These are phyloP conservation scores for Passalora sequoiae DNA, from an alignment of 2,329 filamentous ascomycete genomes.

Conservation along the genomic window DNA sequence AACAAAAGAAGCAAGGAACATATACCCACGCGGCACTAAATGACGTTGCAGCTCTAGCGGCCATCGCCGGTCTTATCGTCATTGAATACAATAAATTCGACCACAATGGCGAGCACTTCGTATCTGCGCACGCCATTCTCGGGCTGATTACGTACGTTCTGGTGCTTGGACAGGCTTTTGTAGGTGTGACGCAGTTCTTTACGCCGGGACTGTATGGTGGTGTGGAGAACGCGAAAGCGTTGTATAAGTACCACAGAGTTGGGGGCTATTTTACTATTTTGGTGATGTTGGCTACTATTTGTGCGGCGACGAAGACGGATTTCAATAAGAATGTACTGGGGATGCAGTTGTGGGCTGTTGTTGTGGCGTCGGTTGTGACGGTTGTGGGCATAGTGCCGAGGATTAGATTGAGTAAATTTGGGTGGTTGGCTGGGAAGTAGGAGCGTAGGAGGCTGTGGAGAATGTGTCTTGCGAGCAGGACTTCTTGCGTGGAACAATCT, in stretches of 20 bases:
- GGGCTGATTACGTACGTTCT: conserved; percentile 70
- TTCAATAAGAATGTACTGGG: conserved; percentile 65
- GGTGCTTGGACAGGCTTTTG: conserved; percentile 65
- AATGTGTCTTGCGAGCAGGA: neutral
- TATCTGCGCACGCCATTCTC: conserved; percentile 73
- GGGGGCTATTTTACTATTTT: conserved; percentile 69
- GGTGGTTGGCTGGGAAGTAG: conserved; percentile 43
- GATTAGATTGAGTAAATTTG: conserved; percentile 77
- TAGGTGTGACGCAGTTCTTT: conserved; percentile 81
- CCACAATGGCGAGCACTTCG: conserved; percentile 65
- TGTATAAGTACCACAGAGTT: conserved; percentile 86
- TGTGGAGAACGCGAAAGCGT: conserved; percentile 68
- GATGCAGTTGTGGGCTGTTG: conserved; percentile 70
- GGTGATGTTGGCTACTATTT: conserved; percentile 67
- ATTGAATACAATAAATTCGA: conserved; percentile 81
- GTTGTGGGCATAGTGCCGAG: conserved; percentile 69
- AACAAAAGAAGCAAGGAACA: conserved; percentile 64
- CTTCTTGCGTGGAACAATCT: no score
- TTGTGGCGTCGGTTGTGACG: conserved; percentile 61
- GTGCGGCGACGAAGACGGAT: conserved; percentile 68
- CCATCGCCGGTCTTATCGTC: conserved; percentile 61
- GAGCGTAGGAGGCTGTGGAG: neutral
- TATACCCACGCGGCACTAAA: conserved; percentile 67
- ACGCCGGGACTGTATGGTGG: conserved; percentile 70
- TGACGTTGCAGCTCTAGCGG: conserved; percentile 55